These are phyloP conservation scores for Pseudonectria buxi DNA, from an alignment of 2,329 filamentous ascomycete species.

Conservation along the genomic window DNA sequence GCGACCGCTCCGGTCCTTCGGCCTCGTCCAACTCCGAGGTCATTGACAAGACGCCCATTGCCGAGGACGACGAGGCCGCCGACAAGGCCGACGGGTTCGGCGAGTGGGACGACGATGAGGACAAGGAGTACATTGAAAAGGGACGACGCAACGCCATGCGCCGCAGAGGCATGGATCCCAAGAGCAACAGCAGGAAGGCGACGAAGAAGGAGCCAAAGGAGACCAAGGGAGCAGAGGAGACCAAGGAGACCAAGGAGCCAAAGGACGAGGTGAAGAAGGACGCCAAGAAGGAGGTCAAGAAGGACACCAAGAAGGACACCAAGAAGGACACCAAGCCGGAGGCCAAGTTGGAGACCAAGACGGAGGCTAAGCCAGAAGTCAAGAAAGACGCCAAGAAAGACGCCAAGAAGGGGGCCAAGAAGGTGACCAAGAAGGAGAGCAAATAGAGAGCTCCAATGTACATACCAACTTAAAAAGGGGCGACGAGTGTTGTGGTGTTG, in stretches of 20 bases:
- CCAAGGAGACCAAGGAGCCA: conserved; percentile 39
- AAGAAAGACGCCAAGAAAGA: too few relatives aligned
- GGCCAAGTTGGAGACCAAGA: too few relatives aligned
- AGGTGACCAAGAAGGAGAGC: conserved; percentile 16
- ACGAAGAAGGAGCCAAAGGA: conserved; percentile 7
- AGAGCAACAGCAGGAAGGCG: conserved; percentile 37
- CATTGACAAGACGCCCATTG: conserved; percentile 64
- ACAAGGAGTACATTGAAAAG: conserved; percentile 63
- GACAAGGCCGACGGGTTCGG: conserved; percentile 57
- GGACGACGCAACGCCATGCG: conserved; percentile 69
- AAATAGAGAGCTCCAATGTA: conserved; percentile 14
- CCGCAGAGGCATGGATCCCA: conserved; percentile 67
- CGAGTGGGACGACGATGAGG: conserved; percentile 68
- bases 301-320: too few relatives aligned
- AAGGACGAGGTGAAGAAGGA: too few relatives aligned
- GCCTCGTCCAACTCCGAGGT: conserved; percentile 33
- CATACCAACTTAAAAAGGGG: conserved; percentile 8
- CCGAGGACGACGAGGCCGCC: conserved; percentile 38
- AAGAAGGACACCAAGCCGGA: too few relatives aligned
- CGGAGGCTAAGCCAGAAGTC: too few relatives aligned
- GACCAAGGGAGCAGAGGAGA: conserved; percentile 3
- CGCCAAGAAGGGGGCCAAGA: too few relatives aligned
- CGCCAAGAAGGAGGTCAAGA: too few relatives aligned
- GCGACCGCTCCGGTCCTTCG: conserved; percentile 24
- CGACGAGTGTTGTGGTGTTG: not conserved